Evolutionary conservation across 1,284 basidiomycete species (phyloP).

Genomic region (Naganishia sp.): DNA sequence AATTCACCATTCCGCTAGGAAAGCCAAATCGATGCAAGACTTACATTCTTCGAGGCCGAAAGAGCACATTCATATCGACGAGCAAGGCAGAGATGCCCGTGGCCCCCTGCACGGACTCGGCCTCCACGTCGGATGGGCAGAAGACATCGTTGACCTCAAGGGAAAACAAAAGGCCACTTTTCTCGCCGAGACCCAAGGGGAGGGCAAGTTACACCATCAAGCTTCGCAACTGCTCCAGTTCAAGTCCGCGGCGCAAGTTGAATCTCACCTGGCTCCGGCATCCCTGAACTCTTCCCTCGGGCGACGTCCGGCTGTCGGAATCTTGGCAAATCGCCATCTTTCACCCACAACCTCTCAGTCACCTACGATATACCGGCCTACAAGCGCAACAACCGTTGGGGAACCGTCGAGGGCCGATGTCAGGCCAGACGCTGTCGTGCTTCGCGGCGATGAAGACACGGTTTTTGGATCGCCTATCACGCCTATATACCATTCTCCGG

Average conservation of each 20-base stretch:
- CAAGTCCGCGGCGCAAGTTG: neutral
- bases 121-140: constrained; percentile 21
- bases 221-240: constrained; percentile 21
- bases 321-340: constrained; percentile 4
- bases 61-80: constrained; percentile 3
- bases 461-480: neutral
- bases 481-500: neutral
- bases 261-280: neutral
- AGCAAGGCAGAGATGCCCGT: constrained; percentile 18
- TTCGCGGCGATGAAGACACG: constrained; percentile 4
- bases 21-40: constrained; percentile 8
- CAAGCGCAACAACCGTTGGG: constrained; percentile 3
- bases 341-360: constrained; percentile 7
- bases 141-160: constrained; percentile 8
- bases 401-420: neutral
- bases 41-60: neutral
- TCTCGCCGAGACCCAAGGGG: constrained; percentile 8
- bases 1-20: constrained; percentile 6
- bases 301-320: constrained; percentile 26
- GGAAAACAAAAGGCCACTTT: constrained; percentile 28
- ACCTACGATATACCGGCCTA: too few species aligned
- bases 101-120: constrained; percentile 31
- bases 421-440: neutral
- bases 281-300: constrained; percentile 7
- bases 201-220: constrained; percentile 12